A percentile compares a stretch with the other conserved stretches of the same genome.
Evolutionary conservation across 305 asterid species (phyloP).

Genomic region (Fraxinus xanthoxyloides): DNA sequence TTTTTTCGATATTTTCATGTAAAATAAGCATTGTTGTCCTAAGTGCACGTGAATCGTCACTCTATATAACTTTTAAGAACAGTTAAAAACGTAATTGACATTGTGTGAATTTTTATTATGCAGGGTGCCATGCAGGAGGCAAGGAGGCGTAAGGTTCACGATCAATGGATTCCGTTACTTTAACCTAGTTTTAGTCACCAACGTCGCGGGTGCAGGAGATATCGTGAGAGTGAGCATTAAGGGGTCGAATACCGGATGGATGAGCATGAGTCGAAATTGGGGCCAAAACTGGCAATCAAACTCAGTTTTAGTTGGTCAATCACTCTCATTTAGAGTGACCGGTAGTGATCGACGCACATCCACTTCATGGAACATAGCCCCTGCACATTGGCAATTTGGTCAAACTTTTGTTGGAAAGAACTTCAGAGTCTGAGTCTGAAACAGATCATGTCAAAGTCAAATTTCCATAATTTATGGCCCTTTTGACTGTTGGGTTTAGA

Average conservation of each 20-base stretch:
- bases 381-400: slow-evolving; percentile 72
- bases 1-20: neutral
- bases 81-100: neutral
- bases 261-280: slow-evolving; percentile 76
- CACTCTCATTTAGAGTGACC: slow-evolving; percentile 65
- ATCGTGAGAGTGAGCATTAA: slow-evolving; percentile 45
- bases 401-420: slow-evolving; percentile 79
- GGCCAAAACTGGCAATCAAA: slow-evolving; percentile 88
- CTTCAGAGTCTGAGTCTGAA: slow-evolving; percentile 69
- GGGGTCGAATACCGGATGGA: slow-evolving; percentile 61
- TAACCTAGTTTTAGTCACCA: slow-evolving; percentile 49
- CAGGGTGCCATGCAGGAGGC: slow-evolving; percentile 78
- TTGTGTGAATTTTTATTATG: neutral
- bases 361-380: slow-evolving; percentile 74
- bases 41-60: too few relatives aligned
- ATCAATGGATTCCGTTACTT: slow-evolving; percentile 68
- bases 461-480: neutral
- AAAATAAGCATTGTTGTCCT: too few relatives aligned
- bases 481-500: slow-evolving; percentile 28
- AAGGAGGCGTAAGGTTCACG: slow-evolving; percentile 76
- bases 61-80: neutral
- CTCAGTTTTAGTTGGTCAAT: slow-evolving; percentile 51
- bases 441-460: neutral
- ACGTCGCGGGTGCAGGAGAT: slow-evolving; percentile 68
- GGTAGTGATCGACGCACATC: slow-evolving; percentile 73